Evolutionary conservation across 2,329 filamentous ascomycete species (phyloP), one percentile per base, ranked within the genome.

Genomic region (Colletotrichum musae): DNA sequence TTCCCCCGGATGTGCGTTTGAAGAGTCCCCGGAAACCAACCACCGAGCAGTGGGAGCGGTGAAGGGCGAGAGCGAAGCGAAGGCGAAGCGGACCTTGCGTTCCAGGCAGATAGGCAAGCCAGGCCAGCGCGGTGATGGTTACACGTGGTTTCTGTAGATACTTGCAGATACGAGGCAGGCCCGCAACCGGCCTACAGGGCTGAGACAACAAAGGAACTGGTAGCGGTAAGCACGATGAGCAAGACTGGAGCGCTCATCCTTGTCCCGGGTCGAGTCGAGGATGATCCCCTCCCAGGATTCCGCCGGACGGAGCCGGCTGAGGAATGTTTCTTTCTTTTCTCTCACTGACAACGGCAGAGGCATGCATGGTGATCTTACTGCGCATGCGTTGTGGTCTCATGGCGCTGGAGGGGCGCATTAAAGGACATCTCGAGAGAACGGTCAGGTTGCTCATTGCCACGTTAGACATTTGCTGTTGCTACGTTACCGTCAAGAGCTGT

Each of bases 141-240:
- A 53, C 48, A 36, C 24, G 2, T 41, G 18, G 36, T 52, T 53
- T 52, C 58, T 53, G 48, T 53, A 53, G 58, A 51, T 24, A 53
- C 48, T 36, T 36, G 48, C 58, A 53, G 58, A 61, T 53, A 61
- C 58, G 58, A 61, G 58, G 18, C 47, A 32, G 39, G 48, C 58
- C 58, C 48, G 58, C 43, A 61, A 53, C 52, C 48, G 36, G 48
- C 48, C 6, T 52, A 28, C 48, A 53, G 58, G 58, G 58, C 48
- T 53, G 58, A 61, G 58, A 10, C 47, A 32, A 9, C 48, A 10
- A 10, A 61, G 36, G 9, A 15, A 53, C 47, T 43, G 32, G 48
- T 51, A 36, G 32, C 32, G 32, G 32, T 36, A 7, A 36, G 32
- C 32, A 10, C 32, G 32, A 10, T 36, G 32, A 10, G 32, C 58